phyloP scores from a whole-genome alignment of 1,284 basidiomycete species.

The Rhodotorula sp. region DNA sequence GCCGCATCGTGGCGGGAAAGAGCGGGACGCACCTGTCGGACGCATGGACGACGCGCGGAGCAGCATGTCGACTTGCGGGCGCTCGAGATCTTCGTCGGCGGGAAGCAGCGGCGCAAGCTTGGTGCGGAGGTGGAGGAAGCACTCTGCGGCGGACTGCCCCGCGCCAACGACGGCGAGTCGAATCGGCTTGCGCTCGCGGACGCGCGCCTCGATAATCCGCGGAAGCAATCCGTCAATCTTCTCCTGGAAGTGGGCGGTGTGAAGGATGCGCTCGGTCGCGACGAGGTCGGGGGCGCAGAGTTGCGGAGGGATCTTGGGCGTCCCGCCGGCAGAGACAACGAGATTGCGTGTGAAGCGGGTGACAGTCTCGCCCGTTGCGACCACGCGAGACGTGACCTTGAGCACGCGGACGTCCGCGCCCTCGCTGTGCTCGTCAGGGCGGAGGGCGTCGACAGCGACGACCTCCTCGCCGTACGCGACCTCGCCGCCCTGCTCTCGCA shows the following conservation, averaged over 20 bases:
- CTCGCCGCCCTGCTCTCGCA: slow-evolving; percentile 56
- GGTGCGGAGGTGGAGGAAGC: slow-evolving; percentile 54
- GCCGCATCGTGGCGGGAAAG: fast-evolving
- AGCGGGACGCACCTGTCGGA: slow-evolving; percentile 51
- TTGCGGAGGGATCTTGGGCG: slow-evolving; percentile 26
- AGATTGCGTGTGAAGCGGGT: slow-evolving; percentile 30
- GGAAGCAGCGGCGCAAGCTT: slow-evolving; percentile 25
- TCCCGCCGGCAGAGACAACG: slow-evolving; percentile 34
- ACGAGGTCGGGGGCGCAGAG: slow-evolving; percentile 58
- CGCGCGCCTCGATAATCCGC: slow-evolving; percentile 6
- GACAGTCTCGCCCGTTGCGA: slow-evolving; percentile 17
- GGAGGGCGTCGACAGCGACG: slow-evolving; percentile 47
- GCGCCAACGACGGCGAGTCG: slow-evolving; percentile 61
- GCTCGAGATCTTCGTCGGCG: slow-evolving; percentile 28
- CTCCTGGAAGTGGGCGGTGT: slow-evolving; percentile 43
- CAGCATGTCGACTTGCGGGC: slow-evolving; percentile 60
- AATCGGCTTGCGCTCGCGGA: slow-evolving; percentile 43
- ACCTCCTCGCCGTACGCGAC: slow-evolving; percentile 60
- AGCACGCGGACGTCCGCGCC: slow-evolving; percentile 26
- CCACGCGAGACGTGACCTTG: slow-evolving; percentile 21
- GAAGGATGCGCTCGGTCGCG: slow-evolving; percentile 54
- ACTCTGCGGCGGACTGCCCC: slow-evolving; percentile 50
- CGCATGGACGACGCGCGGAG: slow-evolving; percentile 61
- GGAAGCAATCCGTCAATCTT: slow-evolving; percentile 27
- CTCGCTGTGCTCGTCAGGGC: slow-evolving; percentile 10